These are phyloP conservation scores for Tuber melanosporum DNA, from an alignment of 495 filamentous ascomycete species.

Conservation along the genomic window DNA sequence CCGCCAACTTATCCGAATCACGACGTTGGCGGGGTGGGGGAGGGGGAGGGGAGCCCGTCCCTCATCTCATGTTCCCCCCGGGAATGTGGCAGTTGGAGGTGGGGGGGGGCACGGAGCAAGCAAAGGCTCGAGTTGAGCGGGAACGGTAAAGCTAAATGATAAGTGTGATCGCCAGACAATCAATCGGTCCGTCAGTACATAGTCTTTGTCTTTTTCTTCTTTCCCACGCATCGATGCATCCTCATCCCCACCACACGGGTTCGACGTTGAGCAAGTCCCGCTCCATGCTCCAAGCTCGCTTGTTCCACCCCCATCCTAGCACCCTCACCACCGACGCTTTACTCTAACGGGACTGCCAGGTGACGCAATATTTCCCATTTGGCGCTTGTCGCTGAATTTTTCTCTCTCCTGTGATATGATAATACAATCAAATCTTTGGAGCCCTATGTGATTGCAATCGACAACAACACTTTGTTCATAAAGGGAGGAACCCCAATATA, in stretches of 20 bases:
- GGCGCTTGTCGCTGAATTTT: not conserved
- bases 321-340: not conserved
- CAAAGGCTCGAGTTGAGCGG: not conserved
- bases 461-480: not conserved
- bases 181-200: too few relatives aligned
- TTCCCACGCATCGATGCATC: not conserved
- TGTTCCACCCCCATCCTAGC: not conserved
- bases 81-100: not conserved
- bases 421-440: not conserved
- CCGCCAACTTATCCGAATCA: not conserved
- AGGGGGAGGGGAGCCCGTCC: too few relatives aligned
- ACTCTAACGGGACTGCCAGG: not conserved
- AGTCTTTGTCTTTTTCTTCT: not conserved
- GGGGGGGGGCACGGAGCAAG: not conserved
- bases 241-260: not conserved
- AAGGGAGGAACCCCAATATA: not conserved
- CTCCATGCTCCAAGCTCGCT: not conserved
- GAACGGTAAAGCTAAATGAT: not conserved
- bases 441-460: not conserved
- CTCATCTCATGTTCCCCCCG: too few relatives aligned
- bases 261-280: not conserved
- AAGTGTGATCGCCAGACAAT: not conserved
- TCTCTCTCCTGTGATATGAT: not conserved
- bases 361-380: conserved; percentile 2
- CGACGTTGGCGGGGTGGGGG: too few relatives aligned